Percentiles rank a stretch among this genome's conserved stretches.
Evolutionary conservation across 257 asterid species (phyloP).

Genomic region (Solanum tacnaense): DNA sequence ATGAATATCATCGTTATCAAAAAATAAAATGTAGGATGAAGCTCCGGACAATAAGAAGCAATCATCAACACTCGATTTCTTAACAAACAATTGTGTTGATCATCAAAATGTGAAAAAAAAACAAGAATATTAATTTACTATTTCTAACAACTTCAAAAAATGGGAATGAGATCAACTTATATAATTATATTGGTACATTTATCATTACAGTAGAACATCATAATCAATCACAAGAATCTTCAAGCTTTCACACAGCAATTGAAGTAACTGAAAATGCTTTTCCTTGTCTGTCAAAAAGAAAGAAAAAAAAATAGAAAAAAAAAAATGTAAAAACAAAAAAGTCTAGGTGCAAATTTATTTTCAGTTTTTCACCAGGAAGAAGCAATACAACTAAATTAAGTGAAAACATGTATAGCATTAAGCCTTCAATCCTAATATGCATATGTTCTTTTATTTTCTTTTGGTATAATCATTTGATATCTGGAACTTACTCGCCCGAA

Average conservation of each 20-base stretch:
- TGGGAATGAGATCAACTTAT: neutral
- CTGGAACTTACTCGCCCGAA: neutral
- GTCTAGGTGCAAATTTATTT: neutral
- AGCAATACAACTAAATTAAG: neutral
- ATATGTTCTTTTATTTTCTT: too few species aligned
- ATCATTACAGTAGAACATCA: neutral
- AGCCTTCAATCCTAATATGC: neutral
- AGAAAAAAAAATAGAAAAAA: neutral
- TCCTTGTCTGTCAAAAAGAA: conserved; percentile 52
- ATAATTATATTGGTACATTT: neutral
- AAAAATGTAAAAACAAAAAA: too few species aligned
- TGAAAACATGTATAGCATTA: neutral
- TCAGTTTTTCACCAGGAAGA: neutral
- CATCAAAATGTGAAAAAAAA: neutral
- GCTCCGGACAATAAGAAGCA: neutral
- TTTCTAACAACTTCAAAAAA: neutral
- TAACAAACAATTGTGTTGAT: neutral
- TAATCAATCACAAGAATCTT: neutral
- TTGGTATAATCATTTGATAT: neutral
- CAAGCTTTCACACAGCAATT: conserved; percentile 80
- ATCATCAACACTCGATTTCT: neutral
- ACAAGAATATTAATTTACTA: neutral
- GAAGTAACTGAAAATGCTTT: conserved; percentile 74
- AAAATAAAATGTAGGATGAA: neutral
- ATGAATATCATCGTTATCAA: neutral